Evolutionary conservation across 2,329 filamentous ascomycete genomes (phyloP).

Genomic region (Hymenoscyphus repandus): DNA sequence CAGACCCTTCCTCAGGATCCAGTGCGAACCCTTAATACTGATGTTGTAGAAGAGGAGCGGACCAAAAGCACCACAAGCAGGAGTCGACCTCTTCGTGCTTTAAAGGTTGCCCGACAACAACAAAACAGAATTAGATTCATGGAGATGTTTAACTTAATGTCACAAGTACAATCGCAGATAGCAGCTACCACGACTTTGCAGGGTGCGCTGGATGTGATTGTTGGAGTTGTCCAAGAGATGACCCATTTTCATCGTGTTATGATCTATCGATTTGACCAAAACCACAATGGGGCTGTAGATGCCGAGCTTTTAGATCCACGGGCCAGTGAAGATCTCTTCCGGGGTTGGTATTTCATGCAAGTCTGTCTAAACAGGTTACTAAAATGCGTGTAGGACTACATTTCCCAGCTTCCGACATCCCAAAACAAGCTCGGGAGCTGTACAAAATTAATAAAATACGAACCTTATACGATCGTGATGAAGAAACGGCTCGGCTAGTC

Average conservation of each 20-base stretch:
- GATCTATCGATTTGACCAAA: slow-evolving; percentile 84
- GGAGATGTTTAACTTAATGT: slow-evolving; percentile 89
- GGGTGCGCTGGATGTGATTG: slow-evolving; percentile 70
- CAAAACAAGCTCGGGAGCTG: slow-evolving; percentile 75
- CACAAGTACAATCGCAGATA: slow-evolving; percentile 84
- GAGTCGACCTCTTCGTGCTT: slow-evolving; percentile 71
- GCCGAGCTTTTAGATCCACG: slow-evolving; percentile 79
- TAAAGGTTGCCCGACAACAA: slow-evolving; percentile 69
- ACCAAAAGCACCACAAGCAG: slow-evolving; percentile 69
- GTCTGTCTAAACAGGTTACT: no score
- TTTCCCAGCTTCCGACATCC: slow-evolving; percentile 84
- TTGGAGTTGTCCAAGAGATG: slow-evolving; percentile 82
- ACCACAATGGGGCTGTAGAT: slow-evolving; percentile 81
- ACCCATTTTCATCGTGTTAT: slow-evolving; percentile 90
- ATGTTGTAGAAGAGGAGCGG: slow-evolving; percentile 69
- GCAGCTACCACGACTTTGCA: slow-evolving; percentile 66
- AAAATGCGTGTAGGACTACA: slow-evolving; percentile 83
- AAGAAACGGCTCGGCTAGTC: slow-evolving; percentile 73
- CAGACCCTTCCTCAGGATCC: slow-evolving; percentile 59
- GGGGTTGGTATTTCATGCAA: no score
- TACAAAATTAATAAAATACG: slow-evolving; percentile 89
- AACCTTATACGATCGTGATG: slow-evolving; percentile 78
- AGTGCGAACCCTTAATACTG: slow-evolving; percentile 67
- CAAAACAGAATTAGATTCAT: slow-evolving; percentile 77
- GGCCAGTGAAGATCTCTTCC: slow-evolving; percentile 78